Evolutionary conservation across 164 flowering plant species (phyloP).

Genomic region (Cinnamomum micranthum): DNA sequence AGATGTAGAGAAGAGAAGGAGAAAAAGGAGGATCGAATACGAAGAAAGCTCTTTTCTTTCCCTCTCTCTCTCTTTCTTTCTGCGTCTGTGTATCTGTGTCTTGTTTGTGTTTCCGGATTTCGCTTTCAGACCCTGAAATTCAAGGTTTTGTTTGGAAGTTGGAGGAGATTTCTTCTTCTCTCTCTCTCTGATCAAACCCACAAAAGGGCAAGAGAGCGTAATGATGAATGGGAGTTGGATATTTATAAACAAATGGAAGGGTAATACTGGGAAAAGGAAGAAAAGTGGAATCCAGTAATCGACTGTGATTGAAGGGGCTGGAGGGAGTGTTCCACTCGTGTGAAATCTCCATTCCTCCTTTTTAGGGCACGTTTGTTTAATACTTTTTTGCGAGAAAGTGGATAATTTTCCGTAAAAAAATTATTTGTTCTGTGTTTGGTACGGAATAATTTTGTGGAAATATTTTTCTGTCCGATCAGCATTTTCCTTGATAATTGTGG

Average conservation of each 20-base stretch:
- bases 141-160: background rate
- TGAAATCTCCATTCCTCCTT: no score
- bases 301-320: no score
- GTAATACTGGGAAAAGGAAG: background rate
- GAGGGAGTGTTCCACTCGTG: no score
- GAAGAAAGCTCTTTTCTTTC: background rate
- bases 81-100: background rate
- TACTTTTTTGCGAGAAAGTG: no score
- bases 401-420: no score
- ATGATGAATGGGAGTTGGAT: background rate
- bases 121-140: conserved; percentile 5
- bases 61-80: background rate
- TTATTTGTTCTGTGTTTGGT: no score
- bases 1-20: background rate
- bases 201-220: no score
- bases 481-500: no score
- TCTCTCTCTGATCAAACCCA: background rate
- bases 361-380: no score
- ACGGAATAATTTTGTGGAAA: no score
- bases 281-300: background rate
- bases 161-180: background rate
- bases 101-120: background rate
- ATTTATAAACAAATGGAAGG: conserved; percentile 10
- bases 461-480: no score
- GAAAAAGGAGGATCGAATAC: background rate